phyloP scores from a whole-genome alignment of 768 basidiomycete genomes.

The Pleurotus eryngii region DNA sequence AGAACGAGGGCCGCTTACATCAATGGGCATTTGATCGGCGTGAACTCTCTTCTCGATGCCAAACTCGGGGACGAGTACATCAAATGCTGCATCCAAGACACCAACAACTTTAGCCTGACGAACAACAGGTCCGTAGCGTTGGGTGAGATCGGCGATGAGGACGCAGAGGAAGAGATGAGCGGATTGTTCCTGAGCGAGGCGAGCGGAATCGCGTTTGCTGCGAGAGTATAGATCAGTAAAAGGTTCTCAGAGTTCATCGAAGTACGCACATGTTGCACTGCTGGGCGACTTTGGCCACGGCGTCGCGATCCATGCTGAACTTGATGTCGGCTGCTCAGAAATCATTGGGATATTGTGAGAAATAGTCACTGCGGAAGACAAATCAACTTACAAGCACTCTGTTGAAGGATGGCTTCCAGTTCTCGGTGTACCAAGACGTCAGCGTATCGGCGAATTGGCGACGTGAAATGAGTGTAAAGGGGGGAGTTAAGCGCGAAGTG shows the following conservation, averaged over 20 bases:
- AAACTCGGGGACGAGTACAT: constrained; percentile 94
- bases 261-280: constrained; percentile 89
- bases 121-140: constrained; percentile 92
- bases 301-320: constrained; percentile 97
- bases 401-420: constrained; percentile 82
- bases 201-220: constrained; percentile 89
- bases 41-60: constrained; percentile 99
- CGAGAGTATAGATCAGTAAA: constrained; percentile 12
- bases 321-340: constrained; percentile 61
- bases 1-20: constrained; percentile 48
- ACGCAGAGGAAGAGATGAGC: constrained; percentile 94
- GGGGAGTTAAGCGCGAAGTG: constrained; percentile 91
- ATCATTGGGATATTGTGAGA: no score
- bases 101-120: constrained; percentile 94
- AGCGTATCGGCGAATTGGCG: constrained; percentile 89
- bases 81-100: constrained; percentile 97
- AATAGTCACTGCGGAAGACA: neutral
- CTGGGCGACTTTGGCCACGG: constrained; percentile 95
- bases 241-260: neutral
- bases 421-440: constrained; percentile 96
- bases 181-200: constrained; percentile 93
- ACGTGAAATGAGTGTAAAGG: constrained; percentile 92
- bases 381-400: constrained; percentile 47
- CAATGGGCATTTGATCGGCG: constrained; percentile 98
- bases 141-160: constrained; percentile 89